Conservation (phyloP, 768 basidiomycete species). For the Trametes cingulata region DNA sequence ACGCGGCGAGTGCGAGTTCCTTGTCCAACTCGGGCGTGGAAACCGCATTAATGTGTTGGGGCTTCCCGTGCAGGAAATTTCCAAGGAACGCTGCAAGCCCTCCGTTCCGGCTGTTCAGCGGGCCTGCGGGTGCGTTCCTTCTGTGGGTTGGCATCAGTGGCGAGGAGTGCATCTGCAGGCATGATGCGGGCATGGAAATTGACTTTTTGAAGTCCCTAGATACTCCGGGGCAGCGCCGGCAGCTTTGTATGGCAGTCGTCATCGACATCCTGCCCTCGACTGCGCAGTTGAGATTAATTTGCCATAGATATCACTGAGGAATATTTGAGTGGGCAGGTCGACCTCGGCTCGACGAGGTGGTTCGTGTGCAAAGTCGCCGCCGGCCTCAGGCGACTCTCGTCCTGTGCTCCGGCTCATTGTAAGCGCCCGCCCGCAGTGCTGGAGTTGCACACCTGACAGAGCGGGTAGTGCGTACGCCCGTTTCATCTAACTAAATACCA, state of each 20-base stretch:
- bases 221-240: slow-evolving; percentile 19
- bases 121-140: not conserved
- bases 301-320: not conserved
- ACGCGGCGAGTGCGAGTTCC: slow-evolving; percentile 7
- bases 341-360: not conserved
- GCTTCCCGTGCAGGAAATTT: slow-evolving; percentile 14
- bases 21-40: slow-evolving; percentile 15
- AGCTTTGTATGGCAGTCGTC: not conserved
- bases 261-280: not conserved
- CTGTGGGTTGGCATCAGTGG: not conserved
- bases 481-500: not conserved
- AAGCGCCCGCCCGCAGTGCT: not conserved
- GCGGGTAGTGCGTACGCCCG: not conserved
- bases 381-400: not conserved
- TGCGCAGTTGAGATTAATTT: not conserved
- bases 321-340: not conserved
- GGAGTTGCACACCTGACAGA: not conserved
- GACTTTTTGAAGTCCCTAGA: slow-evolving; percentile 15
- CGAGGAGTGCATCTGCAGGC: not conserved
- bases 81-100: slow-evolving; percentile 1
- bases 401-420: not conserved
- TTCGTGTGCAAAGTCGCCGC: not conserved
- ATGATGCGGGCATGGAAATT: not conserved
- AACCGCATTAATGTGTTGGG: not conserved
- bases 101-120: not conserved